phyloP scores from a whole-genome alignment of 2,329 filamentous ascomycete species.

The Fusarium sp. region DNA sequence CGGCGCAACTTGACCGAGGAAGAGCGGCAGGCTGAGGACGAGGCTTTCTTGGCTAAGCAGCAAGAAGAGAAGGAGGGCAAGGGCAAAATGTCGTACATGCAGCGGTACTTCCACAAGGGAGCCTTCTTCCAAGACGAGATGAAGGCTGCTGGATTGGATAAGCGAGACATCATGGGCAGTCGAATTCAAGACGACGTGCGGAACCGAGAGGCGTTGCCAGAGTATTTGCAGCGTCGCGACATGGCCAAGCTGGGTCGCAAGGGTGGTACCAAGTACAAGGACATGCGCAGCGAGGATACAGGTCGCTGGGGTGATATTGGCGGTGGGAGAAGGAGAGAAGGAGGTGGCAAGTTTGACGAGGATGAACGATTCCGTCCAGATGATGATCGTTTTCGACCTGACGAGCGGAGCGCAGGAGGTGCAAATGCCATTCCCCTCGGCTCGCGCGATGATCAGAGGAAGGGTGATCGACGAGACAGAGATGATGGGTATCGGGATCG shows the following conservation, averaged over 20 bases:
- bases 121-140: constrained; percentile 93
- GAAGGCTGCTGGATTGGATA: constrained; percentile 78
- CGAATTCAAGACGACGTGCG: constrained; percentile 85
- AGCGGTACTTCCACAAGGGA: constrained; percentile 96
- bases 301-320: constrained; percentile 82
- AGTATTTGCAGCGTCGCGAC: constrained; percentile 92
- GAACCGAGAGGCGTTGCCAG: constrained; percentile 85
- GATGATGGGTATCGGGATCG: constrained; percentile 38
- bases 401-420: constrained; percentile 64
- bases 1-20: constrained; percentile 87
- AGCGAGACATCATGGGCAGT: constrained; percentile 87
- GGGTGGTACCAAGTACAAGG: constrained; percentile 89
- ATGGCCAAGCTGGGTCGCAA: constrained; percentile 95
- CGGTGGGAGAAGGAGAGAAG: constrained; percentile 56
- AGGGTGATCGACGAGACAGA: constrained; percentile 46
- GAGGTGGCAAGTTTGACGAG: constrained; percentile 50
- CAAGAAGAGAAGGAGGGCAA: constrained; percentile 81
- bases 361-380: constrained; percentile 79
- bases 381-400: constrained; percentile 60
- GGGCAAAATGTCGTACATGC: constrained; percentile 90
- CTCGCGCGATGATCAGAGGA: constrained; percentile 59
- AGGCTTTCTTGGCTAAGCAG: constrained; percentile 80
- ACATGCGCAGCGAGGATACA: constrained; percentile 91
- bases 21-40: constrained; percentile 88
- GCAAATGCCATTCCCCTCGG: constrained; percentile 79